Percentiles rank a stretch among this genome's conserved stretches.
These are phyloP conservation scores for Triticum aestivum DNA, from an alignment of 176 grass and related monocot species.

Conservation along the genomic window DNA sequence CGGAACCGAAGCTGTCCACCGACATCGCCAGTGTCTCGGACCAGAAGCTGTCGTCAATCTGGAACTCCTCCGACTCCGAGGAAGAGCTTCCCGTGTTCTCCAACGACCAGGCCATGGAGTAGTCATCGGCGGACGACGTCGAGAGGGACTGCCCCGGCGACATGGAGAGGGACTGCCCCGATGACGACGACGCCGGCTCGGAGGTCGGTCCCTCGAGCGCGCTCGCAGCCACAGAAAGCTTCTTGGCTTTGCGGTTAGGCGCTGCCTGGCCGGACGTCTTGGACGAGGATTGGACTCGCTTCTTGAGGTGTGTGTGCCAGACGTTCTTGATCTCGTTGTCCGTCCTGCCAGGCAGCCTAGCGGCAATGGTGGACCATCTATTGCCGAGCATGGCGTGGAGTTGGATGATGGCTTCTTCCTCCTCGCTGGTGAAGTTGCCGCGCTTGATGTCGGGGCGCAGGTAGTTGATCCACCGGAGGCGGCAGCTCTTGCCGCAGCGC, in stretches of 20 bases:
- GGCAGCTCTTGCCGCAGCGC: slow-evolving; percentile 87
- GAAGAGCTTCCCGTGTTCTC: slow-evolving; percentile 49
- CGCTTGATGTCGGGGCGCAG: slow-evolving; percentile 78
- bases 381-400: slow-evolving; percentile 67
- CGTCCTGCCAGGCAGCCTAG: slow-evolving; percentile 65
- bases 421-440: slow-evolving; percentile 67
- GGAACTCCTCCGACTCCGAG: slow-evolving; percentile 41
- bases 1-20: slow-evolving; percentile 4
- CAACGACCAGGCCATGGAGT: slow-evolving; percentile 14
- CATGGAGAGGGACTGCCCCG: background rate
- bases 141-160: slow-evolving; percentile 39
- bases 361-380: slow-evolving; percentile 74
- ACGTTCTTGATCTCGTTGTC: slow-evolving; percentile 88
- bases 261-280: background rate
- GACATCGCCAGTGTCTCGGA: slow-evolving; percentile 47
- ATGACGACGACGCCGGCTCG: background rate
- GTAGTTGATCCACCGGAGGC: slow-evolving; percentile 88
- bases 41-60: slow-evolving; percentile 70
- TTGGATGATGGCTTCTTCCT: slow-evolving; percentile 71
- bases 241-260: slow-evolving; percentile 20
- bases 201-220: slow-evolving; percentile 3
- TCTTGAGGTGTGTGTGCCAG: slow-evolving; percentile 70
- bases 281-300: background rate
- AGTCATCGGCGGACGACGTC: slow-evolving; percentile 6
- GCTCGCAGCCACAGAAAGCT: background rate